A percentile compares a stretch with the other conserved stretches of the same genome.
phyloP scores from a whole-genome alignment of 495 filamentous ascomycete species.

The Entonaema liquescens region DNA sequence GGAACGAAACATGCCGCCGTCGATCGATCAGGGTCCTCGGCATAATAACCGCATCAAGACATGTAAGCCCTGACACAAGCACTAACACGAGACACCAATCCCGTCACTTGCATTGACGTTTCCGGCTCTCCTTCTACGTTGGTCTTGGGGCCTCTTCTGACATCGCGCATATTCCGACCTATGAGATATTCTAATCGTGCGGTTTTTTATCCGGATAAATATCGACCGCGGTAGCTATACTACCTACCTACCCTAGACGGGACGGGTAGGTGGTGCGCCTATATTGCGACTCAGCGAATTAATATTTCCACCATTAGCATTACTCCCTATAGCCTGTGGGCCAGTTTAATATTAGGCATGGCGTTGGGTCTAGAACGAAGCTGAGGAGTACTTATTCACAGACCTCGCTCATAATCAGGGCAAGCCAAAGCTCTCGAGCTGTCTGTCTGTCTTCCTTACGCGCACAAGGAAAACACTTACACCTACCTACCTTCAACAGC shows the following conservation, averaged over 20 bases:
- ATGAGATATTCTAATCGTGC: not conserved
- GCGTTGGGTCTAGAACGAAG: constrained; percentile 3
- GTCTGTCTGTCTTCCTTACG: too few species aligned
- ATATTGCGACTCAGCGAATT: not conserved
- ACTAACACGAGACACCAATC: not conserved
- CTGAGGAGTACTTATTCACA: not conserved
- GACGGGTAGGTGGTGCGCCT: not conserved
- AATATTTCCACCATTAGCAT: not conserved
- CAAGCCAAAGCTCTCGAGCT: not conserved
- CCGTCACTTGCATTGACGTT: not conserved
- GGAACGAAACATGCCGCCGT: not conserved
- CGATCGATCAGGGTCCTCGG: constrained; percentile 9
- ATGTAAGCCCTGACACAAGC: not conserved
- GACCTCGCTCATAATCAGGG: not conserved
- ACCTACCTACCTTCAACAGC: too few species aligned
- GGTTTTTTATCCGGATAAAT: constrained; percentile 33
- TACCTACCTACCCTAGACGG: not conserved
- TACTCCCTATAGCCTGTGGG: too few species aligned
- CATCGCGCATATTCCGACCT: not conserved
- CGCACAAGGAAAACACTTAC: too few species aligned
- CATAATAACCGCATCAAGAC: constrained; percentile 1
- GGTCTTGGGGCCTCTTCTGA: not conserved
- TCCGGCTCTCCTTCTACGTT: not conserved
- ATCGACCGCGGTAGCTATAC: constrained; percentile 1
- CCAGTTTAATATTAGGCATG: not conserved